Evolutionary conservation across 345 rosid genomes (phyloP), one percentile per base, ranked within the genome.

Genomic region (Populus nigra): DNA sequence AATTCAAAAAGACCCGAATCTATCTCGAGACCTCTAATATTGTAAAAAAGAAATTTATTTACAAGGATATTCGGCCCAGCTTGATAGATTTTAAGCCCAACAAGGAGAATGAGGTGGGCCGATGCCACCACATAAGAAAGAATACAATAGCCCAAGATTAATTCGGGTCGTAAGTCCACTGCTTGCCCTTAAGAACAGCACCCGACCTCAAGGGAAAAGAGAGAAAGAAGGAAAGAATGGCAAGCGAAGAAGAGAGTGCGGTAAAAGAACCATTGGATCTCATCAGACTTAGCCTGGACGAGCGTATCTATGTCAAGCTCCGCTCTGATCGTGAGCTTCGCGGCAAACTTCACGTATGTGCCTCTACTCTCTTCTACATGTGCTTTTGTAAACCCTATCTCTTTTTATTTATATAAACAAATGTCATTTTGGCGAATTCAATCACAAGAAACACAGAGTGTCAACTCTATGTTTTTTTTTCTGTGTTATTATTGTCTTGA

Each of bases 181-280:
- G 67, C 31, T 1, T 25, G 67, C n/a, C 69, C 38, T 13, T 35
- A 33, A 9, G 20, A 31, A 16, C 29, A 25, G 61, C 39, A 13
- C 29, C 35, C 17, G 36, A 41, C 76, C 68, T 43, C 17, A 3
- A 38, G 45, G 16, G 17, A 25, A 8, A 41, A 27, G 39, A 73
- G 22, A 73, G 66, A 71, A 13, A 33, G 33, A 50, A 78, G 50
- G 57, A 72, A 11, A 27, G 68, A 76, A 96, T 94, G 99, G 92
- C 97, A 31, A 91, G 81, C 76, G 98, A 96, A 73, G 99, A 96
- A 82, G 99, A 94, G 35, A 93, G 95, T 71, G 88, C 99, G 61
- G 98, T 94, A n/a, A 94, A 90, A 84, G 99, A 96, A 89, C 99
- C 99, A 8, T 80, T 96, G 90, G 99, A 96, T 91, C 94, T 96